Evolutionary conservation across 2,329 filamentous ascomycete genomes (phyloP).

Genomic region (Neofusicoccum parvum): DNA sequence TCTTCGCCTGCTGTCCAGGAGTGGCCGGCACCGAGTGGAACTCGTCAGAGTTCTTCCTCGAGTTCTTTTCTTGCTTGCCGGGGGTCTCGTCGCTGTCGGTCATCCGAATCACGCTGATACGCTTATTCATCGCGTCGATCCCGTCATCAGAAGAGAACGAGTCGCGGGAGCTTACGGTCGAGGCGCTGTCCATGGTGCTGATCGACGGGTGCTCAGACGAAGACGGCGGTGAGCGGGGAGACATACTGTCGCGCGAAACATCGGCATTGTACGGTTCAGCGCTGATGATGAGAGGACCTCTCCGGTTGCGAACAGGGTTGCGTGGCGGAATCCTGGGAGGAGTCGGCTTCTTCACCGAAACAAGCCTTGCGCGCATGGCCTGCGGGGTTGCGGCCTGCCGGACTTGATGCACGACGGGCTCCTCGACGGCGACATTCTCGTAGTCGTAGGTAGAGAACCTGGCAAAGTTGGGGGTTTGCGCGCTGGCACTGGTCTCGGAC

Average conservation of each 20-base stretch:
- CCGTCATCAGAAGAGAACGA: conserved; percentile 36
- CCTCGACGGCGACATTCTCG: conserved; percentile 54
- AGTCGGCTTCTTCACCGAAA: conserved; percentile 80
- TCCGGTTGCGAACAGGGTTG: conserved; percentile 62
- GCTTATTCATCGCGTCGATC: conserved; percentile 12
- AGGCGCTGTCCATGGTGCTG: conserved; percentile 31
- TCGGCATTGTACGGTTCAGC: conserved; percentile 9
- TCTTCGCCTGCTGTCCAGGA: conserved; percentile 28
- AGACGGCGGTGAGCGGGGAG: conserved; percentile 35
- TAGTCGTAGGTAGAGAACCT: conserved; percentile 32
- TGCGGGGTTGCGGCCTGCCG: conserved; percentile 65
- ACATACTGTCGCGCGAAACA: conserved; percentile 28
- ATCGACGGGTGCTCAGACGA: conserved; percentile 16
- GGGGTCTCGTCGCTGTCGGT: conserved; percentile 29
- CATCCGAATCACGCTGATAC: conserved; percentile 8
- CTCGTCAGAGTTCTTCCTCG: conserved; percentile 38
- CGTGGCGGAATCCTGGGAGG: conserved; percentile 77
- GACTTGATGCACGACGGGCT: conserved; percentile 70
- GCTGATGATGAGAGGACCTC: conserved; percentile 35
- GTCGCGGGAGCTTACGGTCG: conserved; percentile 34
- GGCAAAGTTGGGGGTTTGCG: not conserved
- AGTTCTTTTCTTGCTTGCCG: conserved; percentile 30
- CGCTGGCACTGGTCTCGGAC: not conserved
- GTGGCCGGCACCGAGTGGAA: conserved; percentile 47
- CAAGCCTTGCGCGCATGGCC: conserved; percentile 74